Percentiles rank a stretch among this genome's conserved stretches.
Evolutionary conservation across 208 protist species (phyloP).

Genomic region (Leishmania lainsoni): DNA sequence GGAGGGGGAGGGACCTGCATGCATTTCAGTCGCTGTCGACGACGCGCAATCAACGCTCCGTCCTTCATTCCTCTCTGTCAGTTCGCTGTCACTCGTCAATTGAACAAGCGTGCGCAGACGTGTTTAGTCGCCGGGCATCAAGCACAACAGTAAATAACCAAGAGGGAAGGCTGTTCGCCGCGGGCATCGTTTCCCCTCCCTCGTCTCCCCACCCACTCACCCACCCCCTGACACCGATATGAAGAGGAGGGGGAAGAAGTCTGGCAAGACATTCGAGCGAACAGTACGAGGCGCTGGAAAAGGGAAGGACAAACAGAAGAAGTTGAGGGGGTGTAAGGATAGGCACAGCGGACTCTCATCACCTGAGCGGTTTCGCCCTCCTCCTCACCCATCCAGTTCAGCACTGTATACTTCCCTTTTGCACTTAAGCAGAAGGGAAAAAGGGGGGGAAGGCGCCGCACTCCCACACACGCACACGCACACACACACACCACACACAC

Average conservation of each 20-base stretch:
- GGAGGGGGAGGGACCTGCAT: neutral
- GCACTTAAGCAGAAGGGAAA: constrained; percentile 6
- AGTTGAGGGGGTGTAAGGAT: neutral
- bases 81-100: too few relatives aligned
- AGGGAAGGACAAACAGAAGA: constrained; percentile 28
- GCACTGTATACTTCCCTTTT: neutral
- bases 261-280: neutral
- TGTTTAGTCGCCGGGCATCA: neutral
- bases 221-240: neutral
- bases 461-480: neutral
- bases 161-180: neutral
- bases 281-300: neutral
- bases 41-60: too few relatives aligned
- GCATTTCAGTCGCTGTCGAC: too few relatives aligned
- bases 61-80: too few relatives aligned
- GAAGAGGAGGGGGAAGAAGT: constrained; percentile 2
- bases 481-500: neutral
- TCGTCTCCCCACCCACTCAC: constrained; percentile 1
- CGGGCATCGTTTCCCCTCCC: neutral
- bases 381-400: neutral
- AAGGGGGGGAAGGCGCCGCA: neutral
- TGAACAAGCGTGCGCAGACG: too few relatives aligned
- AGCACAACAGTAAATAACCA: neutral
- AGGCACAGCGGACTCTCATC: neutral
- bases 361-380: too few relatives aligned